Evolutionary conservation across 257 asterid genomes (phyloP).

Genomic region (Perilla frutescens): DNA sequence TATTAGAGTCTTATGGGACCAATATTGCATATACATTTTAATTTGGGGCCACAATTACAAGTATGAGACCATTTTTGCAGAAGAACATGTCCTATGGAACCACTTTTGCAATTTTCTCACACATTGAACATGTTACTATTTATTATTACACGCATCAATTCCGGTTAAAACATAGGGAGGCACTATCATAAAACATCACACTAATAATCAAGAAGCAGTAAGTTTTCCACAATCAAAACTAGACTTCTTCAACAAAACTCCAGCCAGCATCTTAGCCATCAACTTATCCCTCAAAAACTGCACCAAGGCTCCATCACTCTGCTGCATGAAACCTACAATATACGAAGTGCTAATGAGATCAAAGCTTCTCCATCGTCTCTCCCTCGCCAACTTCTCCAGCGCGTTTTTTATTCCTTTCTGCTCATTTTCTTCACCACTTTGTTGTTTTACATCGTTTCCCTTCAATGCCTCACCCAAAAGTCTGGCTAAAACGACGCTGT

Average conservation of each 20-base stretch:
- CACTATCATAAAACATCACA: background rate
- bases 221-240: conserved; percentile 54
- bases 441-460: background rate
- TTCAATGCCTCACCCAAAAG: conserved; percentile 34
- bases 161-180: too few relatives aligned
- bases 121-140: too few relatives aligned
- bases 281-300: conserved; percentile 42
- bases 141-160: too few relatives aligned
- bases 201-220: conserved; percentile 20
- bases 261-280: conserved; percentile 36
- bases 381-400: conserved; percentile 39
- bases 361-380: conserved; percentile 54
- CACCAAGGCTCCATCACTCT: conserved; percentile 38
- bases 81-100: too few relatives aligned
- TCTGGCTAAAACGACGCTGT: conserved; percentile 42
- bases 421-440: conserved; percentile 25
- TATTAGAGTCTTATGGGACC: too few relatives aligned
- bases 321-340: conserved; percentile 42
- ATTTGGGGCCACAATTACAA: too few relatives aligned
- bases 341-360: conserved; percentile 44
- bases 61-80: too few relatives aligned
- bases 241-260: conserved; percentile 40
- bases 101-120: too few relatives aligned
- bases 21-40: too few relatives aligned
- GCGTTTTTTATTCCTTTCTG: conserved; percentile 13